Base-by-base conservation (phyloP, 1,139 yeast genomes). In the Entelexis sorbosivorans region DNA sequence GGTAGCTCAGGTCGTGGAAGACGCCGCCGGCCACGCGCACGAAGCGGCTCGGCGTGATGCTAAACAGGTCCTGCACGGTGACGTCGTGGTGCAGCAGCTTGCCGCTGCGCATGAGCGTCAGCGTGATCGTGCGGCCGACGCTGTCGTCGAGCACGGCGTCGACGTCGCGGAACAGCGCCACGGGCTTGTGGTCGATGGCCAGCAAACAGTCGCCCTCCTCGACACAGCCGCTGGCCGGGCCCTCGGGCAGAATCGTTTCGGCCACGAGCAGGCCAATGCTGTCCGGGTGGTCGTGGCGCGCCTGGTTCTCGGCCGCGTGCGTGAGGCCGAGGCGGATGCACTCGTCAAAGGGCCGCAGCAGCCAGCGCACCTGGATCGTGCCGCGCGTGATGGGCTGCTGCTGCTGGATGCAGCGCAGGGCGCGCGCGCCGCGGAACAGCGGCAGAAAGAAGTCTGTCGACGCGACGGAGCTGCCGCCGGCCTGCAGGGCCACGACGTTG, bases 371-470 rank as follows among this genome's bases (percentile, higher is more conserved):
- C 68, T 89, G 96, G 53, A 89, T 85, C 9, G 94, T 88, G 55
- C 96, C 87, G 64, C 87, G 72, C 1, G 93, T 79, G 40, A 89
- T 79, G 1, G 81, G 78, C 48, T 67, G 51, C 1, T 66, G 64
- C 2, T 70, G 60, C 65, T 84, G 95, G 31, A 88, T 71, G 61
- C 95, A 87, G 55, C 72, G 71, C 57, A 89, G 73, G 0, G 96
- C 95, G 57, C 96, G 76, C 58, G 78, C 70, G 1, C 91, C 94
- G 63, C 96, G 74, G 65, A 80, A 81, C 14, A 89, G 78, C 0
- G 96, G 96, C 51, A 89, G 70, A 64, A 89, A 89, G 70, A 85
- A 89, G 69, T 88, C 96, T 0, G 96, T 89, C 0, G 96, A 85
- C 0, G 96, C 89, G 59, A 84, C 93, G 1, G 88, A 78, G 13